Evolutionary conservation across 371 early-diverging fungal genomes (phyloP), one percentile per base, ranked within the genome.

Genomic region (Conidiobolus incongruus): DNA sequence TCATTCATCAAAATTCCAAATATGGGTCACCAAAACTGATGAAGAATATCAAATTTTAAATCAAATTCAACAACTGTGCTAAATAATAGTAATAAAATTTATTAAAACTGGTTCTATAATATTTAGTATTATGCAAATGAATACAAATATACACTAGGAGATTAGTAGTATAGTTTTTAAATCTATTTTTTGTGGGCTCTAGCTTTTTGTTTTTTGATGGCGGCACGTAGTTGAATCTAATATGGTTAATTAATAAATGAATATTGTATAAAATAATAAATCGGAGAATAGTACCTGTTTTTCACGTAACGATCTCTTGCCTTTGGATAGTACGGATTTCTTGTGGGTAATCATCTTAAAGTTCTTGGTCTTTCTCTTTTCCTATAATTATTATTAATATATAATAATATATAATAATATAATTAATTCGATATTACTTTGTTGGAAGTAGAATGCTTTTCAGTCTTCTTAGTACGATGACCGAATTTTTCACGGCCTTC

Each of bases 321-420:
- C 66, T 65, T 93, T 95, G 34, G 61, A 63, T n/a, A 72, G 55
- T 12, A 86, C 79, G 35, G 70, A 63, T 38, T 70, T 68, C 61
- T 91, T 90, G 62, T 95, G 94, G 30, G 81, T 67, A 43, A 94
- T 68, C 97, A 96, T 96, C 68, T 75, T 73, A 51, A 77, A 85
- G 56, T 77, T 72, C 78, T 95, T 95, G 48, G 78, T 83, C 63
- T 81, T 83, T 49, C 76, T 53, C 73, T 92, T 95, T 50, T 89
- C 88, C 54, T 60, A 11, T 21, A 46, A 39, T 2, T 30, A 1
- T 12, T 13, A 44, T 33, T 1, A 23, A 16, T n/a, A n/a, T n/a
- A n/a, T n/a, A n/a, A n/a, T n/a, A n/a, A n/a, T n/a, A n/a, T n/a
- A n/a, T 50, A 2, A 19, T 31, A 22, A 19, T 24, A 11, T 13